Base-by-base conservation (phyloP, 495 filamentous ascomycete species). In the Trichoderma erinaceum region DNA sequence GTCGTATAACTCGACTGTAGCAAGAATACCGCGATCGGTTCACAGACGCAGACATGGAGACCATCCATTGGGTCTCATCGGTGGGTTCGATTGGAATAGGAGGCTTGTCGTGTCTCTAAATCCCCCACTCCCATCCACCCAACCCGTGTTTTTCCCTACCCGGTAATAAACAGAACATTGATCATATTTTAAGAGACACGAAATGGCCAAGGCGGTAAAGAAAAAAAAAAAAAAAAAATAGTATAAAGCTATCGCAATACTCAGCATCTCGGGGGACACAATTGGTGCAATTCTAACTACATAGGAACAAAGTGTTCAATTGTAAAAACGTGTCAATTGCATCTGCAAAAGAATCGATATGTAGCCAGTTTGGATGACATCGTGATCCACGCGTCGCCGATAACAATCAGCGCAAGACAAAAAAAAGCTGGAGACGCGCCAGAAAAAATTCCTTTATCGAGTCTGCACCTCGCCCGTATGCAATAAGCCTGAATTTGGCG, bases 361-460 rank as follows among this genome's bases (percentile, higher is more conserved):
- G 3, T 61, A 8, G 10, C 56, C 4, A 27, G 56, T 32, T 29
- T 38, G 35, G 56, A 32, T 32, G 56, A 61, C 56, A 61, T 61
- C 5, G 23, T 32, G 56, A 61, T 61, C 56, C 56, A 61, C 56
- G 56, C 56, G 56, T 32, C 56, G 56, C 27, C 10, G 56, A 61
- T 61, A 61, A 61, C 56, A 61, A 58, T 10, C 52, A 58, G 27
- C 3, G 21, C 52, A 27, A 18, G 48, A 3, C 52, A 21, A 58
- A 32, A 10, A 61, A 23, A 29, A 56, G 50, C 50, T 25, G n/a
- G 50, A 25, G 27, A 61, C 56, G 56, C 56, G 56, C 23, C 56
- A 61, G 56, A 29, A 6, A 61, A 61, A 61, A 61, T 61, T 15
- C 11, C 27, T 61, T 61, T 27, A 23, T 8, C 56, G 56, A 18